phyloP scores from a whole-genome alignment of 164 flowering plant genomes.

The Dillenia suffruticosa region DNA sequence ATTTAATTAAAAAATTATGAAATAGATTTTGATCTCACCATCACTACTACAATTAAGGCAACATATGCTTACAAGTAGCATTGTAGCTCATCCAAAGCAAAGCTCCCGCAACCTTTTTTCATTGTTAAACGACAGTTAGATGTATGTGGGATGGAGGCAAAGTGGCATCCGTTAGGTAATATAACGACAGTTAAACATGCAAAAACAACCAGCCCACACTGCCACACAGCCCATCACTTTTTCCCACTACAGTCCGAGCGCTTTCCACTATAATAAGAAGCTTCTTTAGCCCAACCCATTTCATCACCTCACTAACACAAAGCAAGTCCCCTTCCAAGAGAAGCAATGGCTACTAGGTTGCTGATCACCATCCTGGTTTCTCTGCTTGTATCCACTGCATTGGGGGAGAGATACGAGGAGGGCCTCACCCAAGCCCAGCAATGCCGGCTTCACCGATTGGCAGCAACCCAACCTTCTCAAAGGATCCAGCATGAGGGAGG shows the following conservation, averaged over 20 bases:
- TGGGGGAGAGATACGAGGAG: neutral
- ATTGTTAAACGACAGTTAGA: too few species aligned
- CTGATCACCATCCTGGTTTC: constrained; percentile 16
- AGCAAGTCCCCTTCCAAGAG: neutral
- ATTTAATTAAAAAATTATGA: too few species aligned
- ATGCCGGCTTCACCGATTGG: constrained; percentile 25
- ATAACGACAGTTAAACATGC: constrained; percentile 7
- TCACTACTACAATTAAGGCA: too few species aligned
- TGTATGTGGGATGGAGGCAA: neutral
- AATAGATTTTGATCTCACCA: too few species aligned
- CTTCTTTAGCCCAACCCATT: constrained; percentile 2
- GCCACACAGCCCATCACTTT: constrained; percentile 5
- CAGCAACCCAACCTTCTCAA: constrained; percentile 17
- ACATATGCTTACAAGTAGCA: too few species aligned
- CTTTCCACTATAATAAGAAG: constrained; percentile 12
- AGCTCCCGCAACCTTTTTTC: too few species aligned
- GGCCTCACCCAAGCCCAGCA: constrained; percentile 17
- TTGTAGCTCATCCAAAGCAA: too few species aligned
- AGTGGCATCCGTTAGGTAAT: constrained; percentile 4
- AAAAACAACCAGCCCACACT: constrained; percentile 3
- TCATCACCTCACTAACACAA: neutral
- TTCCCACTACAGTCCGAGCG: constrained; percentile 2
- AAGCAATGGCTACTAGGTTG: constrained; percentile 6
- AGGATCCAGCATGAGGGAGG: constrained; percentile 34
- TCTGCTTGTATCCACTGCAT: constrained; percentile 7